Conservation (phyloP, 352 stramenopile genomes). For the Globisporangium nagaii region DNA sequence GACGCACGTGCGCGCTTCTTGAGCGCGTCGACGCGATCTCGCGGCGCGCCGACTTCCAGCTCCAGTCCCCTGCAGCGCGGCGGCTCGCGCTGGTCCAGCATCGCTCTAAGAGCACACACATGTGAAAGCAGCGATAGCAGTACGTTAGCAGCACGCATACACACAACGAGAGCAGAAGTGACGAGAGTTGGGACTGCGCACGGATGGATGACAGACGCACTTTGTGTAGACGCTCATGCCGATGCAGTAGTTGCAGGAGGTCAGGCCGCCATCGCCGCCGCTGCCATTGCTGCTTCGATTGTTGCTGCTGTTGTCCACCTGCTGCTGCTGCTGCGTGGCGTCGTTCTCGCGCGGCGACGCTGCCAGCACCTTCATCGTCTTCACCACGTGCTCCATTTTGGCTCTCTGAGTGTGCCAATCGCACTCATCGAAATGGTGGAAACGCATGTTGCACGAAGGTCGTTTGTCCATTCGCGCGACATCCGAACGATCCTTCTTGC, state of each 20-base stretch:
- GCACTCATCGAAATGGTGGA: no score
- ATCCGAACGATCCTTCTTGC: background rate
- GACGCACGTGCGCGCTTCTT: conserved; percentile 36
- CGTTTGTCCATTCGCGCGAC: background rate
- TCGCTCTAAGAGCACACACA: conserved; percentile 17
- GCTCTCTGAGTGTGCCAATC: no score
- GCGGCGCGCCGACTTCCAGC: conserved; percentile 26
- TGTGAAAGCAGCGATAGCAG: no score
- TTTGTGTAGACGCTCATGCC: conserved; percentile 67
- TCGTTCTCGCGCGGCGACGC: conserved; percentile 6
- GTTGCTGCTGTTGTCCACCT: background rate
- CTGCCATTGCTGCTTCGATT: no score
- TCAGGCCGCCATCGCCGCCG: background rate
- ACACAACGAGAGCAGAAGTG: no score
- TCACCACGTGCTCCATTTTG: conserved; percentile 1
- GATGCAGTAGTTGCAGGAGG: conserved; percentile 48
- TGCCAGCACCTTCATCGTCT: background rate
- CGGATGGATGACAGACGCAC: no score
- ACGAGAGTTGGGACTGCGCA: no score
- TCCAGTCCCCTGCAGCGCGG: conserved; percentile 55
- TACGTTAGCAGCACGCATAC: background rate
- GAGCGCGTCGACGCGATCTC: conserved; percentile 42
- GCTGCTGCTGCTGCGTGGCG: conserved; percentile 3
- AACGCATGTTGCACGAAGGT: background rate
- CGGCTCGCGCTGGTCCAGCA: conserved; percentile 40